These are phyloP conservation scores for Rubus idaeus DNA, from an alignment of 306 rosid species.

Conservation along the genomic window DNA sequence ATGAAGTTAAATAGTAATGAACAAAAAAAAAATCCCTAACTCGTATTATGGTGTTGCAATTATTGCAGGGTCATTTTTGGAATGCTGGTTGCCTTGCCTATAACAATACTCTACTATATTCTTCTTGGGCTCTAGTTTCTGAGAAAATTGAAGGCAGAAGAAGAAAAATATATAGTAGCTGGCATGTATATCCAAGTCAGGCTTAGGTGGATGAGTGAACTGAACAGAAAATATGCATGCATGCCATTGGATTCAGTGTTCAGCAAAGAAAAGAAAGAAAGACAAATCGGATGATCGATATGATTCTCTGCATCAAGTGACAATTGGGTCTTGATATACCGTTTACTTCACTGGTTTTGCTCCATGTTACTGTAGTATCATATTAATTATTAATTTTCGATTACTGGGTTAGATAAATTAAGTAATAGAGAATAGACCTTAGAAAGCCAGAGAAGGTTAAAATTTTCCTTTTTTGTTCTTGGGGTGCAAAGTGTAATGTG, in stretches of 20 bases:
- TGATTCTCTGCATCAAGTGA: constrained; percentile 23
- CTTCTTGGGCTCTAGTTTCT: constrained; percentile 60
- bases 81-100: constrained; percentile 82
- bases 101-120: constrained; percentile 76
- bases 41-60: not conserved
- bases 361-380: not conserved
- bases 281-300: not conserved
- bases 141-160: constrained; percentile 22
- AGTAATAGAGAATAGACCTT: constrained; percentile 17
- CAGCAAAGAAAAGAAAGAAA: constrained; percentile 21
- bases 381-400: not conserved
- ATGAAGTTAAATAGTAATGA: not conserved
- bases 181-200: constrained; percentile 46
- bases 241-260: constrained; percentile 47
- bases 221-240: constrained; percentile 16
- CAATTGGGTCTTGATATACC: constrained; percentile 11
- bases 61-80: constrained; percentile 82
- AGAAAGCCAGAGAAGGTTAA: constrained; percentile 7
- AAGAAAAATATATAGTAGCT: not conserved
- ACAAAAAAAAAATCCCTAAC: not conserved
- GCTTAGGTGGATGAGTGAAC: constrained; percentile 30
- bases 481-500: constrained; percentile 6
- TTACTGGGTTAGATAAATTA: not conserved
- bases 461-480: not conserved
- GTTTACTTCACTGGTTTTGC: constrained; percentile 4